Base-by-base conservation (phyloP, 352 stramenopile genomes). In the Globisporangium takayamanum region DNA sequence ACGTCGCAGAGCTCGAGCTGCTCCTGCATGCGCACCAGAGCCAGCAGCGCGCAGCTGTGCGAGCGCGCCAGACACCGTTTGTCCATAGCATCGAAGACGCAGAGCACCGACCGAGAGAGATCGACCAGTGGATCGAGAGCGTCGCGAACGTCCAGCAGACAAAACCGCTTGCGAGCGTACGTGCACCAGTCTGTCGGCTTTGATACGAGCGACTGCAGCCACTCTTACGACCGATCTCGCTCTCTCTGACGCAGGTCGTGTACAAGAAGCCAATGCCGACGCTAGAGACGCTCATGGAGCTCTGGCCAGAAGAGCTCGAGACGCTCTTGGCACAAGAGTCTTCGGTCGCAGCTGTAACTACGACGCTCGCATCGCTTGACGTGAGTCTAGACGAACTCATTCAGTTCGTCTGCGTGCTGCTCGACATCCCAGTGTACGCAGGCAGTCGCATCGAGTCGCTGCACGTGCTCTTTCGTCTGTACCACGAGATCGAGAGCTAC, bases 341-440 rank as follows among this genome's bases (percentile, higher is more conserved):
- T 39, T 26, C 52, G 6, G 33, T 28, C 18, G 53, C 65, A 10
- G 11, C 10, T 15, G 41, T 60, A 8, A 53, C 72, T 33, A 55
- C 68, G 16, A 28, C 50, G 10, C 33, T 89, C 5, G 59, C 65
- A 20, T 72, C 89, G 20, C 62, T 98, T 47, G 88, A 98, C 49
- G 62, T 97, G 54, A 80, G 61, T 36, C 64, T 98, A 15, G 65
- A 86, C 30, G 91, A 98, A 20, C 82, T 97, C 58, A 67, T 80
- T 25, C 66, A 78, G 39, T 68, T 97, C 25, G 72, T 96, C 25
- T 98, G 93, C 59, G 84, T 78, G 3, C 50, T 98, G 20, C 63
- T 98, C 37, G 95, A 97, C 63, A 97, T 98, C 42, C 94, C 95
- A 7, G 87, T 98, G 25, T 86, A 96, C 67, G 63, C 76, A 54